A percentile compares a stretch with the other conserved stretches of the same genome.
phyloP scores from a whole-genome alignment of 768 basidiomycete genomes.

The Phlebiopsis gigantea region DNA sequence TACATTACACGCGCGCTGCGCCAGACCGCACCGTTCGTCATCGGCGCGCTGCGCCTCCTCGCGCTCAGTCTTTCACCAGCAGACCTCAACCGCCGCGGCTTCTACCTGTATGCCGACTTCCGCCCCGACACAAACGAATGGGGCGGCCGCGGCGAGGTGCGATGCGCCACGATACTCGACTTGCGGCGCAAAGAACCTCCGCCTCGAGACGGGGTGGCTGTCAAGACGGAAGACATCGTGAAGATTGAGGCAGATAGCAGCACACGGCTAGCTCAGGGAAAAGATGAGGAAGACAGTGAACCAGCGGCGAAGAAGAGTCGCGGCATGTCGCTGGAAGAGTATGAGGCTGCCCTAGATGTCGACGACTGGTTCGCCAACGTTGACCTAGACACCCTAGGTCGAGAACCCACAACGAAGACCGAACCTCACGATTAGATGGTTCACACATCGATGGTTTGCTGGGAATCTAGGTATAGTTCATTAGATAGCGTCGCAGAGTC shows the following conservation, averaged over 20 bases:
- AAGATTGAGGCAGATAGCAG: conserved; percentile 14
- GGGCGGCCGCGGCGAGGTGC: conserved; percentile 78
- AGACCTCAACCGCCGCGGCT: conserved; percentile 64
- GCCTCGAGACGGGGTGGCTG: neutral
- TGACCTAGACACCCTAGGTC: conserved; percentile 25
- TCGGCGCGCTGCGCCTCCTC: conserved; percentile 73
- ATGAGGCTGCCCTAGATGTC: conserved; percentile 45
- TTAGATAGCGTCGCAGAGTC: conserved; percentile 3
- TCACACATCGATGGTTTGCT: neutral
- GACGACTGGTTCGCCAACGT: conserved; percentile 43
- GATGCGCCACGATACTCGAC: conserved; percentile 61
- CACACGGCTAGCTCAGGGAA: conserved; percentile 2
- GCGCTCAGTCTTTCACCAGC: conserved; percentile 50
- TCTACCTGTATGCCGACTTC: conserved; percentile 81
- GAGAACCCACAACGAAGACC: neutral
- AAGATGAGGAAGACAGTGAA: conserved; percentile 23
- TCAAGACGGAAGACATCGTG: neutral
- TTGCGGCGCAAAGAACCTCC: conserved; percentile 31
- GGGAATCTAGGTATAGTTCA: conserved; percentile 1
- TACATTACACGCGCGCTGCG: conserved; percentile 80
- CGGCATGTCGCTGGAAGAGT: conserved; percentile 41
- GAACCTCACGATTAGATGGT: neutral
- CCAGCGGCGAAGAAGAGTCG: conserved; percentile 38
- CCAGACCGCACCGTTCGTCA: conserved; percentile 70
- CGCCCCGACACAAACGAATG: conserved; percentile 78